Base-by-base conservation (phyloP, 23 red algal species). In the Gracilaria caudata region DNA sequence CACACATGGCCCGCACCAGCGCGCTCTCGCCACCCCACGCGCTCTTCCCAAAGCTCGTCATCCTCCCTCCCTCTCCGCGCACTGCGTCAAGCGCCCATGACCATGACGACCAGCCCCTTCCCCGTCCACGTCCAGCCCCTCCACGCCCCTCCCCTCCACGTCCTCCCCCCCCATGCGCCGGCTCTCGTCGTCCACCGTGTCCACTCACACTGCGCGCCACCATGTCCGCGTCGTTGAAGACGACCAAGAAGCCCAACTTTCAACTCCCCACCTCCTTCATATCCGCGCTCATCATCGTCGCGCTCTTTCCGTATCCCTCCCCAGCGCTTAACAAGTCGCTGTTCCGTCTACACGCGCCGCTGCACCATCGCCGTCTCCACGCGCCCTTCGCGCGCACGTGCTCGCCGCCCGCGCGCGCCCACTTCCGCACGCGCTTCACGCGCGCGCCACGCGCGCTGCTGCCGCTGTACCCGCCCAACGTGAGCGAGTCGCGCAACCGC, bases 371-470 rank as follows among this genome's bases (percentile, higher is more conserved):
- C 51, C 7, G 19, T 4, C 23, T 63, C 20, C 38, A 64, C 53
- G 29, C 29, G 23, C 79, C 79, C 12, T 68, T 64, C 79, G 79
- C 54, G 49, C 79, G 79, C 53, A 44, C 19, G 5, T 83, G 79
- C 34, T 66, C 54, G 19, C 17, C 39, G 16, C 0, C 59, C 33
- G 79, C 79, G 19, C 79, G 79, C 24, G 19, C 32, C 7, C 79
- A 68, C 79, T 83, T 83, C 53, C 6, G 25, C 10, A 26, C 79
- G 29, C 56, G 79, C 26, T 83, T 83, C 56, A 16, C 57, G 10
- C 79, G 79, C 37, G 21, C 58, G 21, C 43, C 24, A 4, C 79
- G 79, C 26, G 10, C 54, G 21, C 19, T 83, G 9, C 49, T 30
- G 0, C 51, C 54, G 14, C 30, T 68, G 17, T 4, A 7, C 32